Percentiles rank a stretch among this genome's conserved stretches.
Evolutionary conservation across 371 early-diverging fungal species (phyloP).

Genomic region (Saksenaea oblongispora): DNA sequence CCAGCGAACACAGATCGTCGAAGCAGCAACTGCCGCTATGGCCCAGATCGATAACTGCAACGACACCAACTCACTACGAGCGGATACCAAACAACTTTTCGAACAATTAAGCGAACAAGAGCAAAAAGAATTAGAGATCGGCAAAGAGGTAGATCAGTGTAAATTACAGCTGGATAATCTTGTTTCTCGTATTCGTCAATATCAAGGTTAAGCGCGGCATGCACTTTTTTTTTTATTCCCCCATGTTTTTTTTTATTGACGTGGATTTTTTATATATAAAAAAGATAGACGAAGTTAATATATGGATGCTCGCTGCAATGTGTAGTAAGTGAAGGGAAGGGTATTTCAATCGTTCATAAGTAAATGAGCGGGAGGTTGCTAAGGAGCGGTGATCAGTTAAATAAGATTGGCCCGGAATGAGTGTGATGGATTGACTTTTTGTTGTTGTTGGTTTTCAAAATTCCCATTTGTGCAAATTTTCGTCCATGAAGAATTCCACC

Average conservation of each 20-base stretch:
- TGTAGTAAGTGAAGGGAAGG: background rate
- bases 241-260: conserved; percentile 6
- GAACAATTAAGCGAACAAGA: background rate
- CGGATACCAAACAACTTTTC: background rate
- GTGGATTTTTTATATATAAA: background rate
- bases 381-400: background rate
- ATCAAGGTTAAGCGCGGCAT: background rate
- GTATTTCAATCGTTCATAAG: background rate
- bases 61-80: background rate
- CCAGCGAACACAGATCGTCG: background rate
- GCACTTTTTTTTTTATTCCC: background rate
- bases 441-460: conserved; percentile 16
- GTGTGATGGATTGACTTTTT: background rate
- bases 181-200: conserved; percentile 9
- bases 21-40: background rate
- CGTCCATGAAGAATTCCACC: conserved; percentile 50
- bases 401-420: background rate
- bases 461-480: conserved; percentile 48
- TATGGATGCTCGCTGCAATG: background rate
- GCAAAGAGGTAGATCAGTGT: conserved; percentile 5
- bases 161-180: conserved; percentile 5
- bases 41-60: background rate
- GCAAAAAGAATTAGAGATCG: background rate
- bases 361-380: background rate
- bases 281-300: background rate